A percentile compares a stretch with the other conserved stretches of the same genome.
phyloP scores from a whole-genome alignment of 2,329 filamentous ascomycete species.

The Talaromyces sp. region DNA sequence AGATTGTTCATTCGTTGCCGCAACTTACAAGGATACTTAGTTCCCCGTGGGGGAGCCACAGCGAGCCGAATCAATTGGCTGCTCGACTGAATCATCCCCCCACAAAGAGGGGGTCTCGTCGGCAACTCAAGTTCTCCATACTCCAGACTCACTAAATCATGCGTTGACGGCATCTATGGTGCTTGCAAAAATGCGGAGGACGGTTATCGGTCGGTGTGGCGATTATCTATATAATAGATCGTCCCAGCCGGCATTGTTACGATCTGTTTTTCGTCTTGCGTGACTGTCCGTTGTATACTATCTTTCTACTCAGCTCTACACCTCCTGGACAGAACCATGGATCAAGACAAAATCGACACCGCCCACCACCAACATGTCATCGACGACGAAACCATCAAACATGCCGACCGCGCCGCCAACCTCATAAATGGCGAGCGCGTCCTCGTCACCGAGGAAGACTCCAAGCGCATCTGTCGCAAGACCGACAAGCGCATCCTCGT shows the following conservation, averaged over 20 bases:
- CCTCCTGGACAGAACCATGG: not conserved
- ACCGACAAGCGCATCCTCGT: slow-evolving; percentile 58
- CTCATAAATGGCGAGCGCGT: slow-evolving; percentile 14
- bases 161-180: not conserved
- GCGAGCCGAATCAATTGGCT: not conserved
- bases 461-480: slow-evolving; percentile 57
- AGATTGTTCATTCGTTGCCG: not conserved
- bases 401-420: slow-evolving; percentile 15
- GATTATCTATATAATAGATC: slow-evolving; percentile 4
- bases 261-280: not conserved
- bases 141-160: not conserved
- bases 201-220: not conserved
- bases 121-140: slow-evolving; percentile 2
- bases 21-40: not conserved
- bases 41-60: slow-evolving; percentile 1
- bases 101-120: not conserved
- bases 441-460: slow-evolving; percentile 35
- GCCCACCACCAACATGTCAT: not conserved
- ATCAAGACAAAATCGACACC: not conserved
- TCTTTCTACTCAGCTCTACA: not conserved
- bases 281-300: not conserved
- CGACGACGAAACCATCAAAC: slow-evolving; percentile 3
- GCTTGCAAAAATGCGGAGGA: not conserved
- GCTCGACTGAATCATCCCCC: not conserved
- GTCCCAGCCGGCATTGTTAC: not conserved